Evolutionary conservation across 169 alveolate species (phyloP).

Genomic region (Plasmodium vivax): DNA sequence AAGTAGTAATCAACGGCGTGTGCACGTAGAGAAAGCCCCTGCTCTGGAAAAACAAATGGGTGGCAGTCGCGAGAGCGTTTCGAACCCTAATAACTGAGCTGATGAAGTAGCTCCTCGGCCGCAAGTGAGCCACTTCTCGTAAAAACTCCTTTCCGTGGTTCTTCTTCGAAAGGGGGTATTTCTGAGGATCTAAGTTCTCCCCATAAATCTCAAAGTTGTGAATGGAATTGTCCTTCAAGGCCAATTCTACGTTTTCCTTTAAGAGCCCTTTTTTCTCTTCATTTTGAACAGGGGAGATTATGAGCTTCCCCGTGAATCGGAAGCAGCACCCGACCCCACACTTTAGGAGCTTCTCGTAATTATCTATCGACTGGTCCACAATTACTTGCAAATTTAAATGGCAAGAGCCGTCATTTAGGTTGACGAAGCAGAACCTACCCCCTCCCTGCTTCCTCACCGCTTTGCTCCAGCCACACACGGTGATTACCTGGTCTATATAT

Average conservation of each 20-base stretch:
- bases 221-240: conserved; percentile 75
- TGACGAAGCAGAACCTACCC: conserved; percentile 93
- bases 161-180: conserved; percentile 96
- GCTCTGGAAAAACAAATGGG: conserved; percentile 95
- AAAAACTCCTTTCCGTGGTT: conserved; percentile 93
- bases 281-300: conserved; percentile 93
- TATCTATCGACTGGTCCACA: conserved; percentile 88
- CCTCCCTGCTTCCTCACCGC: conserved; percentile 94
- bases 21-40: conserved; percentile 96
- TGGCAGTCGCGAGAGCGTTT: conserved; percentile 95
- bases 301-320: conserved; percentile 91
- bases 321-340: conserved; percentile 90
- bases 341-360: conserved; percentile 85
- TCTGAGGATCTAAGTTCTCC: conserved; percentile 92
- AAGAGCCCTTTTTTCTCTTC: conserved; percentile 80
- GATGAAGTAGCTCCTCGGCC: conserved; percentile 97
- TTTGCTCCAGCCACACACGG: conserved; percentile 97
- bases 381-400: conserved; percentile 93
- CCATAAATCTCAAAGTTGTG: conserved; percentile 83
- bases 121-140: conserved; percentile 96
- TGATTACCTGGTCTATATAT: conserved; percentile 80
- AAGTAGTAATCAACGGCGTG: conserved; percentile 98
- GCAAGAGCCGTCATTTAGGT: conserved; percentile 96
- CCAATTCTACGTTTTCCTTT: conserved; percentile 73
- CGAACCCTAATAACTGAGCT: conserved; percentile 95